Evolutionary conservation across 148 eudicot species (phyloP), one percentile per base, ranked within the genome.

Genomic region (Fagopyrum homotropicum): DNA sequence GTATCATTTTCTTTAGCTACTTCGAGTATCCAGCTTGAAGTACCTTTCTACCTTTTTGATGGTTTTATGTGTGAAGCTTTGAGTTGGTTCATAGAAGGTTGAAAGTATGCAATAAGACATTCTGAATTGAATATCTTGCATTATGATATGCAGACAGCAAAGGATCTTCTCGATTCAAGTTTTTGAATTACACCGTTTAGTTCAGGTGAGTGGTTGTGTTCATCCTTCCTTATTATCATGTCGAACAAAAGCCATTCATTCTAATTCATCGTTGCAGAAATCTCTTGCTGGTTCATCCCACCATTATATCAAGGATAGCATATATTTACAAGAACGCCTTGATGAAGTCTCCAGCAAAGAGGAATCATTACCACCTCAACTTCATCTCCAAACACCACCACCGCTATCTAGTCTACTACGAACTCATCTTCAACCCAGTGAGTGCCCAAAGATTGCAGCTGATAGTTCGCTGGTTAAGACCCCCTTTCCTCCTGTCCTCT

Each of bases 161-260:
- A 84, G 97, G 82, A 85, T 84, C 64, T 90, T 94, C 82, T 95
- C 97, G 45, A 86, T 91, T 84, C 98, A 94, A 89, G 87, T 94
- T 56, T 94, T 94, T 60, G 98, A 94, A 91, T 75, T 91, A 26
- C 61, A n/a, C 61, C 61, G 26, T 26, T 56, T 56, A 56, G 61
- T 56, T 56, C 10, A 17, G 26, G 61, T 56, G 26, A 56, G 29
- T 56, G 7, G 26, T 17, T 56, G 22, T 56, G 61, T n/a, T 56
- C 61, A n/a, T 56, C 61, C 61, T 56, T 56, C 7, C 8, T 56
- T 56, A 30, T 56, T 56, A 56, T 56, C 29, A 56, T 56, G 26
- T 17, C 9, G 16, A 8, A 56, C n/a, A 56, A 17, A 56, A 56
- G 61, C 61, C 9, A 1, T 22, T 56, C 19, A 22, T 17, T 56